A percentile compares a stretch with the other conserved stretches of the same genome.
Conservation (phyloP, 148 eudicot genomes). For the Polygonum maritimum region DNA sequence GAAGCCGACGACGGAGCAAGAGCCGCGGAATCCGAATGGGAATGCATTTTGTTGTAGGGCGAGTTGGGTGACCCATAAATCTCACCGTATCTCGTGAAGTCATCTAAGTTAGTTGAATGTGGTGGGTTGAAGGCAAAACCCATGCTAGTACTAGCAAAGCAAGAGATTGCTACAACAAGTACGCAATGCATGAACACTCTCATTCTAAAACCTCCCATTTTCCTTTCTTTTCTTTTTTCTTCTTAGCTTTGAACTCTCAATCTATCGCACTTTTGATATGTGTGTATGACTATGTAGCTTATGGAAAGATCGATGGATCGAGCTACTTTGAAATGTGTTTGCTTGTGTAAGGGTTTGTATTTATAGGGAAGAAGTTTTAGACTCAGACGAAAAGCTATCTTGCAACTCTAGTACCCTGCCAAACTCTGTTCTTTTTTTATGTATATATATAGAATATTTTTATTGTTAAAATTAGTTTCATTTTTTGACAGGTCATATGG, state of each 20-base stretch:
- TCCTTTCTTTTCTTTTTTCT: background rate
- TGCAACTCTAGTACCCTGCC: background rate
- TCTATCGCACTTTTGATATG: background rate
- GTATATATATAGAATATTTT: background rate
- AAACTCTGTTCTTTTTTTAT: background rate
- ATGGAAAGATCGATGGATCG: background rate
- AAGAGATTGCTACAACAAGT: background rate
- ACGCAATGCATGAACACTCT: conserved; percentile 1
- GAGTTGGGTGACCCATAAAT: background rate
- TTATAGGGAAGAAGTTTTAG: conserved; percentile 1
- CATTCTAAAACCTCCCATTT: background rate
- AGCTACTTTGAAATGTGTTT: background rate
- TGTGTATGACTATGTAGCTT: background rate
- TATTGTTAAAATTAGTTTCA: background rate
- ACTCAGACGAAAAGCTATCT: conserved; percentile 2
- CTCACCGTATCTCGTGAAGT: background rate
- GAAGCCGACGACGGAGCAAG: background rate
- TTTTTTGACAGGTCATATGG: background rate
- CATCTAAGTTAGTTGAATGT: background rate
- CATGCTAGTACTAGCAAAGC: background rate
- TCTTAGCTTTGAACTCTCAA: background rate
- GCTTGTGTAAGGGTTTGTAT: background rate
- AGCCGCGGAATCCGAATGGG: background rate
- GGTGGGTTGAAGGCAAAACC: background rate
- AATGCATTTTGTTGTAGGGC: background rate